These are phyloP conservation scores for Fusarium tanahbumbuense DNA, from an alignment of 2,329 filamentous ascomycete genomes.

Conservation along the genomic window DNA sequence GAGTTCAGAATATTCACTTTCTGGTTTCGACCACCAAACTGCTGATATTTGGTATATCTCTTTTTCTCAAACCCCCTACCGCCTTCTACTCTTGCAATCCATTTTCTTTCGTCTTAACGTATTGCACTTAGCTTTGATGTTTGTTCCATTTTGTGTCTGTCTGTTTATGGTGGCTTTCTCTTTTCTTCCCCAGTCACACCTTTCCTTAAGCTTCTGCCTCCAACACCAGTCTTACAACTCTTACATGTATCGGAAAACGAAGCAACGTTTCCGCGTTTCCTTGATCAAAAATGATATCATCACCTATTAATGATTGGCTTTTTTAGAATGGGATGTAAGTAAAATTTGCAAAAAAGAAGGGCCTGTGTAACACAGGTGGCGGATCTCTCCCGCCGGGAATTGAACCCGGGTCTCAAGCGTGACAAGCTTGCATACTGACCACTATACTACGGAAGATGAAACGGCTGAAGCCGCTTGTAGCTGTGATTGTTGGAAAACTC, in stretches of 20 bases:
- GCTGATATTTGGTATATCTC: neutral
- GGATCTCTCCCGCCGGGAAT: constrained; percentile 12
- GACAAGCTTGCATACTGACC: constrained; percentile 13
- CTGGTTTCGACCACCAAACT: neutral
- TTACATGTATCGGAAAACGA: neutral
- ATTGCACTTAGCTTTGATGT: neutral
- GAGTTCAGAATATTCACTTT: neutral
- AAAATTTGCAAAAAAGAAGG: neutral
- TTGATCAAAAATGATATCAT: neutral
- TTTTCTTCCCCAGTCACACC: neutral
- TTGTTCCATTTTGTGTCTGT: neutral
- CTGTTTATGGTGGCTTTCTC: neutral
- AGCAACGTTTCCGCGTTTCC: neutral
- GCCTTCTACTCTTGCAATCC: neutral
- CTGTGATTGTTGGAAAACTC: neutral
- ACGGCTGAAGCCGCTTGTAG: neutral
- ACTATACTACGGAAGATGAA: constrained; percentile 11
- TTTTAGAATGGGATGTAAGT: too few species aligned
- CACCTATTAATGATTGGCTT: too few species aligned
- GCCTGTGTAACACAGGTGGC: constrained; percentile 3
- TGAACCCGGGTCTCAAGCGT: constrained; percentile 13
- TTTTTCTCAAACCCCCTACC: neutral
- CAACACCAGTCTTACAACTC: neutral
- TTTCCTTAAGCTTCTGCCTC: neutral
- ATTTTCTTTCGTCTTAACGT: neutral